Evolutionary conservation across 176 grass and related monocot genomes (phyloP).

Genomic region (Elaeis guineensis): DNA sequence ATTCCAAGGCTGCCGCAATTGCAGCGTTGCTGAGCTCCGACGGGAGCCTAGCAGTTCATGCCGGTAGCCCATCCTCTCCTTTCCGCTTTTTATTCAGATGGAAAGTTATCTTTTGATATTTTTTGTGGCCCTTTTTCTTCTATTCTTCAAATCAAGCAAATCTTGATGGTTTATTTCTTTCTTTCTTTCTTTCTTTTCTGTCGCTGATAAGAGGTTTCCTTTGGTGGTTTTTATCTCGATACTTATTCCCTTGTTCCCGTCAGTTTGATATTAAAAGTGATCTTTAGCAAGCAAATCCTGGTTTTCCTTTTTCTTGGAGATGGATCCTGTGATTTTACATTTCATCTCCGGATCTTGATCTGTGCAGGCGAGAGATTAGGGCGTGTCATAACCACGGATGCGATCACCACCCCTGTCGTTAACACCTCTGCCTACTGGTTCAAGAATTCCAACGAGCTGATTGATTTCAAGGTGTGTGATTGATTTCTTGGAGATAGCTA

Average conservation of each 20-base stretch:
- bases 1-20: neutral
- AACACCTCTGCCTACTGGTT: conserved; percentile 99
- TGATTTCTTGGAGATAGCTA: neutral
- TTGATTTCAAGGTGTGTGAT: conserved; percentile 80
- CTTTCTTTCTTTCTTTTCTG: neutral
- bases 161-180: neutral
- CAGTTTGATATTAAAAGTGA: no score
- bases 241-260: no score
- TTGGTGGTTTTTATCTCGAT: neutral
- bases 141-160: no score
- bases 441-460: conserved; percentile 86
- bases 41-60: conserved; percentile 95
- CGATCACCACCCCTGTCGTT: conserved; percentile 93
- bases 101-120: no score
- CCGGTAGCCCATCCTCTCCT: conserved; percentile 27
- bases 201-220: neutral
- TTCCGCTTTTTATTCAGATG: no score
- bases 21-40: conserved; percentile 68
- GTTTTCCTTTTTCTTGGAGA: neutral
- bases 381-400: conserved; percentile 75
- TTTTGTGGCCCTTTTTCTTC: no score
- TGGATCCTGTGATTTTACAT: conserved; percentile 1
- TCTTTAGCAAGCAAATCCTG: no score
- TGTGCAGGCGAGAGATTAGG: conserved; percentile 81
- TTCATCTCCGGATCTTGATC: neutral